Percentiles rank a stretch among this genome's conserved stretches.
phyloP scores from a whole-genome alignment of 83 land plant genomes.

The Picea engelmannii region DNA sequence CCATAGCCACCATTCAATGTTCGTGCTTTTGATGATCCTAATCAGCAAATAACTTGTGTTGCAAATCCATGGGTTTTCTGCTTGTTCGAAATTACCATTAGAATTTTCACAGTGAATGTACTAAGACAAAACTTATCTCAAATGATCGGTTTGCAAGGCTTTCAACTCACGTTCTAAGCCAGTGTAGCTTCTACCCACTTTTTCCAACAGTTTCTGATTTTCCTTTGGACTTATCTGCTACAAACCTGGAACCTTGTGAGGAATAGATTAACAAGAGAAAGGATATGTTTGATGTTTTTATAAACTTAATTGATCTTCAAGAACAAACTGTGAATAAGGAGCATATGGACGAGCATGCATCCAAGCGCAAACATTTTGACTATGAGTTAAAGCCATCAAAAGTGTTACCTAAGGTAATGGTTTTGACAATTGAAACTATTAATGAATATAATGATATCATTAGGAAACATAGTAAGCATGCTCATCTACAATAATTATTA shows the following conservation, averaged over 20 bases:
- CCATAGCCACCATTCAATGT: slow-evolving; percentile 74
- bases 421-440: neutral
- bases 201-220: slow-evolving; percentile 76
- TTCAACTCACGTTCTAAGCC: slow-evolving; percentile 74
- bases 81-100: slow-evolving; percentile 73
- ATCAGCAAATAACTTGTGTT: slow-evolving; percentile 66
- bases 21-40: slow-evolving; percentile 46
- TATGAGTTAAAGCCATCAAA: no score
- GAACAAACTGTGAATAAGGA: neutral
- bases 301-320: neutral
- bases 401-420: neutral
- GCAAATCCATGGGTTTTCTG: slow-evolving; percentile 76
- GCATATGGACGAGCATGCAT: neutral
- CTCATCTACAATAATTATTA: neutral
- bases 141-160: slow-evolving; percentile 72
- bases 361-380: neutral
- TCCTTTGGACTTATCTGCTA: slow-evolving; percentile 78
- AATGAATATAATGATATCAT: neutral
- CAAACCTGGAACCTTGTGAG: no score
- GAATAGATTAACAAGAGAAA: neutral
- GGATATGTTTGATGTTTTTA: neutral
- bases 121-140: slow-evolving; percentile 63
- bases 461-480: neutral
- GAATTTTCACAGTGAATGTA: slow-evolving; percentile 78
- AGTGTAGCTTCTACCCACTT: slow-evolving; percentile 91